Evolutionary conservation across 768 basidiomycete species (phyloP), one percentile per base, ranked within the genome.

Genomic region (Tephrocybe rancida): DNA sequence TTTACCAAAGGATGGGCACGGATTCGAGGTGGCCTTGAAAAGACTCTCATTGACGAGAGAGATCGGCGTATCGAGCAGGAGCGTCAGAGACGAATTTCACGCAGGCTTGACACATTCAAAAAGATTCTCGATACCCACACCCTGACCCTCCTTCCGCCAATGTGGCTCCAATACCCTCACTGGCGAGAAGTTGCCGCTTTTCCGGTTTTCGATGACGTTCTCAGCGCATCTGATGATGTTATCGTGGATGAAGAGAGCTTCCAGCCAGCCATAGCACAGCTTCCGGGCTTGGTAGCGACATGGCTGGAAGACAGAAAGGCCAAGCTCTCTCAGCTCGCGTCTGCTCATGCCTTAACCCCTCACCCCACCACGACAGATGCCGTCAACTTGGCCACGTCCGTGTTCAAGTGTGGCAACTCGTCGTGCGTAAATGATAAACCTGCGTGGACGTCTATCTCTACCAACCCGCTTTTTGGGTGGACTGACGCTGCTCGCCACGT

Each of bases 151-250:
- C 47, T 48, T 3, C 67, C 70, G 4, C 56, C 52, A 1, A 59
- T 65, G 39, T 65, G 67, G 67, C 38, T 52, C 11, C 63, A 53
- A 19, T 61, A 66, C 19, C 69, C 68, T 10, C 51, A 55, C 4
- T 47, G 51, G 21, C 22, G 48, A 11, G 62, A 65, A 21, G 47
- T 68, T 18, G 32, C 42, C 19, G 27, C 13, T 8, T 52, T 57
- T 13, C 43, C 56, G 9, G 35, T 26, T 1, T 47, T 56, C 30
- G 26, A 44, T 1, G 16, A 50, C 21, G 19, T 56, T 7, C 30
- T 54, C 21, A 8, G 26, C 13, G 27, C 51, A 7, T 21, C 24
- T 6, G 37, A 35, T 5, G 35, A 47, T 38, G 39, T 42, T 16
- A 21, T 9, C 14, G 3, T 48, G 18, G 37, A 35, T n/a, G 44